Evolutionary conservation across 805 yeast species (phyloP), one percentile per base, ranked within the genome.

Genomic region (Starmerella tilneyi): DNA sequence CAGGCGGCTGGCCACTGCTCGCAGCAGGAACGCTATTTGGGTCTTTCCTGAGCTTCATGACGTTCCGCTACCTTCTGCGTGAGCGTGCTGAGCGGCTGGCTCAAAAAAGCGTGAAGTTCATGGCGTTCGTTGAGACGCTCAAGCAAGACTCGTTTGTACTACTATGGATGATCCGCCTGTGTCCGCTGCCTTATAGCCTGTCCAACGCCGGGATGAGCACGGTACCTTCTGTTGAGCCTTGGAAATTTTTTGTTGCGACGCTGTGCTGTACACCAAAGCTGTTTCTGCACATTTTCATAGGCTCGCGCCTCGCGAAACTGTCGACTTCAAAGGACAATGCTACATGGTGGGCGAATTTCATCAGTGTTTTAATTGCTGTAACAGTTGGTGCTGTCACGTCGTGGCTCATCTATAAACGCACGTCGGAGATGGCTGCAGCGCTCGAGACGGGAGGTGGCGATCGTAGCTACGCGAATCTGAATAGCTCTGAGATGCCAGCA

Each of bases 171-270:
- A 72, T 89, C 23, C 69, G 96, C 45, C 62, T 89, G 46, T 85
- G 96, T 55, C 98, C 98, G 0, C 72, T 89, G 56, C 97, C 97
- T 0, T 92, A 86, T 60, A 85, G 96, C 2, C 66, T 89, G 26
- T 80, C 92, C 0, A 89, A 89, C 57, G 96, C 96, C 4, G 96
- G 94, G 0, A 69, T 92, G 53, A 92, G 94, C 9, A 80, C 94
- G 2, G 74, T 89, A 12, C 95, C 94, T 0, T 81, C 84, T 15
- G 70, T 89, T 11, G 68, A 79, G 0, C 64, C 78, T 2, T 49
- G 62, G 33, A 76, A 78, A 21, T 89, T 81, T 60, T 66, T 78
- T 2, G 57, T 79, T 26, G 94, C 96, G 0, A 79, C 86, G 20
- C 52, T 76, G 0, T 60, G 84, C 27, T 77, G 94, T 2, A 76